These are phyloP conservation scores for Lanmaoa rubissima DNA, from an alignment of 768 basidiomycete genomes.

Conservation along the genomic window DNA sequence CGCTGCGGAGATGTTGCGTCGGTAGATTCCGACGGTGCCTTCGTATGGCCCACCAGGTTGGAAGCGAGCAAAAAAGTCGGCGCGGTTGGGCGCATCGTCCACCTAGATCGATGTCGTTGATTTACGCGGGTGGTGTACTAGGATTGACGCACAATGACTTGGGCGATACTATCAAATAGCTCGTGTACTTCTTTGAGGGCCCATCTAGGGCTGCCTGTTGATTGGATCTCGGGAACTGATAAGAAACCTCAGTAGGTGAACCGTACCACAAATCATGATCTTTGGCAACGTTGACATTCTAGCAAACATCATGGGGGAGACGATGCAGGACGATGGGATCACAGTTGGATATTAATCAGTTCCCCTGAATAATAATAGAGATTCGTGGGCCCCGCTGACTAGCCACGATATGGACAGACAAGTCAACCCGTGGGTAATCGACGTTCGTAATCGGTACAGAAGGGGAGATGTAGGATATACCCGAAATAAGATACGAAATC, in stretches of 20 bases:
- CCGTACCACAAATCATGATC: constrained; percentile 32
- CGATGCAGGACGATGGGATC: too few species aligned
- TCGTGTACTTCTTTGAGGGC: constrained; percentile 66
- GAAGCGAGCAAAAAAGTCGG: constrained; percentile 46
- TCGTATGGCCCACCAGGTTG: constrained; percentile 46
- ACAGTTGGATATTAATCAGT: too few species aligned
- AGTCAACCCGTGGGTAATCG: not conserved
- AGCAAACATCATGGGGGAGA: not conserved
- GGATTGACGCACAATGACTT: constrained; percentile 62
- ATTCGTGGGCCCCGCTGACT: not conserved
- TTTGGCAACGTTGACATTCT: constrained; percentile 18
- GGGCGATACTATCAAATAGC: constrained; percentile 63
- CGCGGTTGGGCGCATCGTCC: constrained; percentile 44
- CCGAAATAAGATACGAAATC: not conserved
- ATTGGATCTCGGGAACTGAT: not conserved
- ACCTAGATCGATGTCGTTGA: constrained; percentile 5
- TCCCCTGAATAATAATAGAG: not conserved
- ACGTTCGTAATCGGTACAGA: not conserved
- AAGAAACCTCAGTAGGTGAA: not conserved
- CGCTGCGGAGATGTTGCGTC: constrained; percentile 43
- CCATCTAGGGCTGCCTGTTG: constrained; percentile 66
- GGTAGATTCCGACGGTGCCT: constrained; percentile 49
- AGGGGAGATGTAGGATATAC: not conserved
- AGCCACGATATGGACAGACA: not conserved
- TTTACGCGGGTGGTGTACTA: not conserved